Conservation (phyloP, 2,329 filamentous ascomycete species). For the Aspergillus sp. region DNA sequence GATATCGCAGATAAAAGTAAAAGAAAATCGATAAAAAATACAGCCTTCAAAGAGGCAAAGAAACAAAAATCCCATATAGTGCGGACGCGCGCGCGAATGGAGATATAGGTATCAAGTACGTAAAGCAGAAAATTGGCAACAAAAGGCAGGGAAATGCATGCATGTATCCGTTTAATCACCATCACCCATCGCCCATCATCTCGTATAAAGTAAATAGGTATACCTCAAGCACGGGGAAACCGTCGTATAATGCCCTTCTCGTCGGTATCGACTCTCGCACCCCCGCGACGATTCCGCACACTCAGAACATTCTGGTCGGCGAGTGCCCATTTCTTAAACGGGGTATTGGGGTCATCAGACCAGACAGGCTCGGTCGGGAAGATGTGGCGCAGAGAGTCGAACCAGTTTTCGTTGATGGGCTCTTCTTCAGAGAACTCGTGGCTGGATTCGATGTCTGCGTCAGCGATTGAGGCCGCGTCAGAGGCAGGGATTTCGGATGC, state of each 20-base stretch:
- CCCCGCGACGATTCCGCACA: slow-evolving; percentile 30
- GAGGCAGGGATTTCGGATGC: neutral
- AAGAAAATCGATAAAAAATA: neutral
- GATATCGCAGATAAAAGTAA: neutral
- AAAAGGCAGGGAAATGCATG: neutral
- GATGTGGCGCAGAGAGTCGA: slow-evolving; percentile 28
- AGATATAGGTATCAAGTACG: neutral
- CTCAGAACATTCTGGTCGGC: slow-evolving; percentile 32
- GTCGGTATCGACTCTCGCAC: slow-evolving; percentile 29
- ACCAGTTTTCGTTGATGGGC: slow-evolving; percentile 29
- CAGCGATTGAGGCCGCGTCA: neutral
- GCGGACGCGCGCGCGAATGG: neutral
- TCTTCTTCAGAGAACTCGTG: neutral
- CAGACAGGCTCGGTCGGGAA: slow-evolving; percentile 24
- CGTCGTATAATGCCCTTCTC: slow-evolving; percentile 34
- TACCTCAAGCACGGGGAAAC: neutral
- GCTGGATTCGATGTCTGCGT: slow-evolving; percentile 10
- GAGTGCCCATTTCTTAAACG: slow-evolving; percentile 39
- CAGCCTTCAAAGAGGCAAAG: neutral
- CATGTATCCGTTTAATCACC: too few relatives aligned
- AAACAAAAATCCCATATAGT: too few relatives aligned
- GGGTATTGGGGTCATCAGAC: slow-evolving; percentile 37
- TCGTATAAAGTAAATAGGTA: neutral
- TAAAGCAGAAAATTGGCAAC: neutral
- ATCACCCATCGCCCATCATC: neutral